Evolutionary conservation across 129 eudicot species (phyloP), one percentile per base, ranked within the genome.

Genomic region (Pseudognaphalium luteoalbum): DNA sequence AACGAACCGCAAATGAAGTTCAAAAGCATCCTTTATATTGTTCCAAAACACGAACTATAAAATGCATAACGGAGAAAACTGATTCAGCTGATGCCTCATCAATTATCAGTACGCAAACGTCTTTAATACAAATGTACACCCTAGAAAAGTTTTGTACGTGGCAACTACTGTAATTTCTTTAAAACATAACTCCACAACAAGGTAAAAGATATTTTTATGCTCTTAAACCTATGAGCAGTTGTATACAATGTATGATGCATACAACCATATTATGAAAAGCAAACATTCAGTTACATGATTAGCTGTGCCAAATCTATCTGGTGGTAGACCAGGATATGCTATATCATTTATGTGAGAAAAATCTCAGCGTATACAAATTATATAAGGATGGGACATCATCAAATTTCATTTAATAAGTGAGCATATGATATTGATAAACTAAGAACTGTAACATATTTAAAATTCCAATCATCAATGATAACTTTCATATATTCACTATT

Each of bases 21-120:
- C 28, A 71, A 14, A 70, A 51, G 75, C 75, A 37, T 51, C 42
- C 30, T 51, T 71, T 50, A 65, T 19, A 19, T 16, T 71, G 75
- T 71, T 71, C 63, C 21, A 37, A 51, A 32, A 14, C 12, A 47
- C 17, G 14, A 44, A 44, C 63, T 28, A 50, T 15, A 70, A 50
- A 70, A 50, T 25, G 42, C 75, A 51, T 52, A 52, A 54, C 21
- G 16, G 44, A 70, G 19, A 32, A 30, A 52, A 3, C n/a, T n/a
- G 33, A 52, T 54, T 52, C 34, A 28, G 54, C 32, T 71, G 65
- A 54, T 54, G 9, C 6, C 21, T 51, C 65, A 30, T 50, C 62
- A 51, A 52, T 71, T 51, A 20, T 32, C n/a, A 17, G 19, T 71
- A 34, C 65, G 32, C 76, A 32, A 3, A 71, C 12, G 6, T 30